Base-by-base conservation (phyloP, 2,329 filamentous ascomycete genomes). In the Penicillium decumbens region DNA sequence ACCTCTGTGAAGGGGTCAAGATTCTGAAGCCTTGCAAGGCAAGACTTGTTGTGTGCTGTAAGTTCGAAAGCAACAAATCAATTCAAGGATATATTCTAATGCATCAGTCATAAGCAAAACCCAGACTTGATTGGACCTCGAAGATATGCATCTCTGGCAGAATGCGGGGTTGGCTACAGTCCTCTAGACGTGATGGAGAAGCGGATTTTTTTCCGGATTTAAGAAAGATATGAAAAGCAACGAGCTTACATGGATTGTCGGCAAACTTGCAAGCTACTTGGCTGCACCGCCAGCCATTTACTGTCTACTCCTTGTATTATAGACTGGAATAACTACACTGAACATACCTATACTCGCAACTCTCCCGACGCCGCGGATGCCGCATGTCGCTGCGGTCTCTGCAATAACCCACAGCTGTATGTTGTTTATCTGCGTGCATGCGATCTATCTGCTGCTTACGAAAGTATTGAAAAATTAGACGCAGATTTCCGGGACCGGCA, bases 11-110 rank as follows among this genome's bases (percentile, higher is more conserved):
- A 55, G 18, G 53, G n/a, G n/a, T n/a, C n/a, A 3, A 52, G 57
- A 13, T 57, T 59, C 29, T 59, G 57, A 55, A 57, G 57, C 32
- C 43, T 57, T 2, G 51, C 49, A 7, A 50, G 55, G 20, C 57
- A 59, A 30, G 55, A 57, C 25, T 41, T 52, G 38, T 30, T 59
- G 10, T 59, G 48, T 35, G 57, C 57, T 59, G 57, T 59, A 37
- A 45, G 55, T 39, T 29, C 38, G 9, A 8, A 27, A 30, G 2
- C 15, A 4, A 27, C 28, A 13, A 2, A 27, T 28, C n/a, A 33
- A 15, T 3, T 3, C 6, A n/a, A 6, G 3, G 6, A 25, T 9
- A 9, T 12, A 30, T 18, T 30, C 10, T 30, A n/a, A 20, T 20
- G 28, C 41, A 28, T 37, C 20, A 56, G 54, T 58, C 29, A 51